Evolutionary conservation across 2,329 filamentous ascomycete species (phyloP).

Genomic region (Calonectria pauciramosa): DNA sequence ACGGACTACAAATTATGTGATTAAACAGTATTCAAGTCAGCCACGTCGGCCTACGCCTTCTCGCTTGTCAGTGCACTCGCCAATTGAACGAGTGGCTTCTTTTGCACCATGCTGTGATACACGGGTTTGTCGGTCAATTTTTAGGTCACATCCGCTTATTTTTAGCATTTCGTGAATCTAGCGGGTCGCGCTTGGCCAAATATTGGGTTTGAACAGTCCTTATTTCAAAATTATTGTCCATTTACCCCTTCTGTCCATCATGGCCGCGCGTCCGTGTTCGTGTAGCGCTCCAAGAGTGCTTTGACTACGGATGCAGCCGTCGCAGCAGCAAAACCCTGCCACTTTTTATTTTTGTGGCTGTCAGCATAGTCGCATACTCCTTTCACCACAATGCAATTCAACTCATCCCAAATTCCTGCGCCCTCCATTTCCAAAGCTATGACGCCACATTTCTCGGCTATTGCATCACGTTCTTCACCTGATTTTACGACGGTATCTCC

Average conservation of each 20-base stretch:
- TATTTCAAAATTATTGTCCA: background rate
- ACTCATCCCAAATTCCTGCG: background rate
- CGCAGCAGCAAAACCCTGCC: constrained; percentile 16
- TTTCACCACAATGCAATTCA: constrained; percentile 13
- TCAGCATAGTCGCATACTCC: constrained; percentile 14
- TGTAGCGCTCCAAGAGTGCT: constrained; percentile 5
- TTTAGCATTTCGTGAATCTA: too few species aligned
- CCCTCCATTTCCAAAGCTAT: constrained; percentile 22
- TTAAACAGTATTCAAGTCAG: too few species aligned
- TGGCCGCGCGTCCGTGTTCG: background rate
- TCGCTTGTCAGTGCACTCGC: too few species aligned
- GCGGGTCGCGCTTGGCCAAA: too few species aligned
- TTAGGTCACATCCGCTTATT: too few species aligned
- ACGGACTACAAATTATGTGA: too few species aligned
- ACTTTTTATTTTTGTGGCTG: constrained; percentile 14
- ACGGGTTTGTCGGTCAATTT: too few species aligned
- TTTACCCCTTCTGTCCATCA: background rate
- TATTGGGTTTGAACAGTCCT: too few species aligned
- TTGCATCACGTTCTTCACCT: constrained; percentile 35
- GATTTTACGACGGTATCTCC: constrained; percentile 55
- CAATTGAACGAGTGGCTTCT: too few species aligned
- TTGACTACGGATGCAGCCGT: constrained; percentile 14
- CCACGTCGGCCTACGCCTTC: too few species aligned
- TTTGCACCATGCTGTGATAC: too few species aligned
- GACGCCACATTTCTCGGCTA: background rate